Conservation (phyloP, 2,329 filamentous ascomycete species). For the Hymenoscyphus occultus region DNA sequence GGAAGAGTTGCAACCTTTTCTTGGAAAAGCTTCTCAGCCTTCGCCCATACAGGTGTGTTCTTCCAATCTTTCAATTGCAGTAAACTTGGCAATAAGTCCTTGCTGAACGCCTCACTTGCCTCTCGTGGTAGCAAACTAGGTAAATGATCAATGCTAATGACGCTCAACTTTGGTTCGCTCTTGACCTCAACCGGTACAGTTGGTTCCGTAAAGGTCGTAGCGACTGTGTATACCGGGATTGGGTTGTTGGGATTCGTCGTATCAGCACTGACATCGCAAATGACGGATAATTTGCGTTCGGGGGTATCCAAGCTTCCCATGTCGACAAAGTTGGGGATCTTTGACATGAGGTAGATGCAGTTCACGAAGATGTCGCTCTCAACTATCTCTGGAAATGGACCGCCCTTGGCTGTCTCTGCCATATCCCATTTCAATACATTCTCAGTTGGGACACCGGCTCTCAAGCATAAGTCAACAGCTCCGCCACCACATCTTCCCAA, state of each 20-base stretch:
- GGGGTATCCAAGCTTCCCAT: conserved; percentile 63
- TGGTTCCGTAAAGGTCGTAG: conserved; percentile 86
- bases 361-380: conserved; percentile 78
- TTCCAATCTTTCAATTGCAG: conserved; percentile 73
- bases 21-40: conserved; percentile 79
- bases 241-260: conserved; percentile 66
- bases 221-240: conserved; percentile 78
- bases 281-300: conserved; percentile 70
- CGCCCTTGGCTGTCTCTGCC: conserved; percentile 66
- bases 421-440: conserved; percentile 72
- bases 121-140: conserved; percentile 82
- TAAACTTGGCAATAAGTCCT: conserved; percentile 73
- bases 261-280: conserved; percentile 77
- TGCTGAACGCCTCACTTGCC: conserved; percentile 80
- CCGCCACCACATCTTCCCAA: conserved; percentile 82
- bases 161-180: conserved; percentile 56
- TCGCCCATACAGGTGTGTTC: conserved; percentile 74
- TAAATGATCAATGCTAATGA: conserved; percentile 87
- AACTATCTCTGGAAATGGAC: conserved; percentile 76
- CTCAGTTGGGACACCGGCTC: conserved; percentile 67
- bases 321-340: conserved; percentile 81
- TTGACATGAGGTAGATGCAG: conserved; percentile 80
- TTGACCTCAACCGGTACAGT: conserved; percentile 70
- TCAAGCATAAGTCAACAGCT: conserved; percentile 74
- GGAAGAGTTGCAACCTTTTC: conserved; percentile 75